Base-by-base conservation (phyloP, 1,139 yeast species). In the Kodamaea alishanica region DNA sequence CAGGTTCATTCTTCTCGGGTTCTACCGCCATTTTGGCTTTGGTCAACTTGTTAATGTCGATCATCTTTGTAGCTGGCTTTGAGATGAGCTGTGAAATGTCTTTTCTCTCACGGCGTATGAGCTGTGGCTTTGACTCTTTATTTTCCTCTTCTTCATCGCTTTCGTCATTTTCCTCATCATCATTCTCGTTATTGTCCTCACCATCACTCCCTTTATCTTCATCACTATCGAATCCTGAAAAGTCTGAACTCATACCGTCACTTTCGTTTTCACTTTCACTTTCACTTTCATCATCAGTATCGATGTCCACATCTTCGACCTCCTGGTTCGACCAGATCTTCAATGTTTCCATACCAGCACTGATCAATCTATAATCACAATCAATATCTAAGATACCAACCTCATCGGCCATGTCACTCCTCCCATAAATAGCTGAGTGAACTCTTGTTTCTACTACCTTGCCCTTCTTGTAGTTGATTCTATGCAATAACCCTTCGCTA, bases 311-410 rank as follows among this genome's bases (percentile, higher is more conserved):
- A 1, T 56, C 63, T 26, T 60, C 63, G 6, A 36, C 42, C 12
- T 42, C 47, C 7, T 37, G 40, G 15, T 67, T 66, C 2, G 69
- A 60, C 97, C 97, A 90, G 5, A 90, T 67, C 52, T 81, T 84
- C 47, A 89, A 63, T 24, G 74, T 70, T 35, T 85, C 94, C 90
- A 89, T 83, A 15, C 95, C 92, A 3, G 84, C 88, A 59, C 87
- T 80, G 3, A 85, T 78, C 43, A 89, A 66, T 43, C 95, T 73
- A 57, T 88, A 90, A 36, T 84, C 83, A 50, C 57, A 79, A 57
- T 90, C 97, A 40, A 89, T 68, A 52, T 90, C 97, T 49, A 90
- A 65, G 38, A 76, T 70, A 0, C 78, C 73, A 2, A 87, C 94
- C 49, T 85, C 94, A 42, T 78, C 84, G 4, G 58, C 56, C 10